phyloP scores from a whole-genome alignment of 1,284 basidiomycete species.

The Mycena citricolor region DNA sequence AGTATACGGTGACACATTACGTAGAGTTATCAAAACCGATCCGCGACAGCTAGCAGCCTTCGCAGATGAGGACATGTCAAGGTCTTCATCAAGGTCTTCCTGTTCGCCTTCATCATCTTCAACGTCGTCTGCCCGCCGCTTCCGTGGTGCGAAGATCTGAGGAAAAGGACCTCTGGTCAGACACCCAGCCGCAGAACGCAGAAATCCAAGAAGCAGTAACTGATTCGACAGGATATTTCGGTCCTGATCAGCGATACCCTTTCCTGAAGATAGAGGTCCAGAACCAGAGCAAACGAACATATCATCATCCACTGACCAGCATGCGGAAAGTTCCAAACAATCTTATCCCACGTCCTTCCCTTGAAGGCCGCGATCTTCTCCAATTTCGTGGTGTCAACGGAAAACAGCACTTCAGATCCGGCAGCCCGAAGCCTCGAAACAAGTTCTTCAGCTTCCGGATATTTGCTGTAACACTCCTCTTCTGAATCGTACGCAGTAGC shows the following conservation, averaged over 20 bases:
- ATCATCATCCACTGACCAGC: conserved; percentile 61
- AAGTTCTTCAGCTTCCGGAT: conserved; percentile 73
- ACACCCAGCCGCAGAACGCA: conserved; percentile 70
- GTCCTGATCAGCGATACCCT: conserved; percentile 92
- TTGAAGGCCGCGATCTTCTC: conserved; percentile 60
- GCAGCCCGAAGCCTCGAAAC: conserved; percentile 55
- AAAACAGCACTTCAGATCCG: conserved; percentile 78
- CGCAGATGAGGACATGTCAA: conserved; percentile 21
- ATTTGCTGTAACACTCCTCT: conserved; percentile 78
- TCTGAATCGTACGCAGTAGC: conserved; percentile 90
- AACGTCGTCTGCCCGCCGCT: conserved; percentile 42
- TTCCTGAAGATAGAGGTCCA: conserved; percentile 51
- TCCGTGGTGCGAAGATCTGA: conserved; percentile 39
- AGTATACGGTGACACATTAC: conserved; percentile 88
- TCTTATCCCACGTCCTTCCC: conserved; percentile 67
- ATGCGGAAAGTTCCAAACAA: conserved; percentile 98
- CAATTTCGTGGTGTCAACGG: conserved; percentile 81
- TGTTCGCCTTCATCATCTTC: conserved; percentile 40
- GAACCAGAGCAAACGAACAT: conserved; percentile 5
- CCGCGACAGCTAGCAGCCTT: conserved; percentile 38
- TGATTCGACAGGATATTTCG: conserved; percentile 94
- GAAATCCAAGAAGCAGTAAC: conserved; percentile 80
- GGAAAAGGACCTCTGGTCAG: conserved; percentile 63
- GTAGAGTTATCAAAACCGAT: conserved; percentile 83
- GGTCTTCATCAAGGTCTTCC: conserved; percentile 25